Base-by-base conservation (phyloP, 768 basidiomycete species). In the Boletellus sp. region DNA sequence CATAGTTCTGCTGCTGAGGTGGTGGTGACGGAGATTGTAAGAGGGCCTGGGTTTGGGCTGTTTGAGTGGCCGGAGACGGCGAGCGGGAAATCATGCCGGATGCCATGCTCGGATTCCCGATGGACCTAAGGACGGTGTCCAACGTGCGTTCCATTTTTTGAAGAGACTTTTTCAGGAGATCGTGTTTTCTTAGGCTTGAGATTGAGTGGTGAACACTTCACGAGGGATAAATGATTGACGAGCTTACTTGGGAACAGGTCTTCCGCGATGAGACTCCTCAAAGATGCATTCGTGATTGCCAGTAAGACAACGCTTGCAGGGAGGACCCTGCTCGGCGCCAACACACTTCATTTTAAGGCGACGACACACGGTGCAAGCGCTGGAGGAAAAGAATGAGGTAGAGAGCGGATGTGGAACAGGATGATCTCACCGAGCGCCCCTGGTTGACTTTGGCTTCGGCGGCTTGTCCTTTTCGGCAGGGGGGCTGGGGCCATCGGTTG, bases 261-360 rank as follows among this genome's bases (percentile, higher is more conserved):
- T 95, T 36, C 96, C 96, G 42, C 96, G 80, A 65, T 97, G 94
- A 2, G 89, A 92, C 66, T 97, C 95, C 71, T 98, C 94, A 55
- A 99, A 98, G 38, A 96, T 81, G 63, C 96, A 99, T 58, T 95
- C 91, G 61, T 94, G 88, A 56, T 81, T 81, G 17, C 88, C 85
- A 0, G 82, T 62, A 40, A 72, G 70, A 60, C 93, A 96, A 19
- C 93, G 85, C 62, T 93, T 94, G 73, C 93, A 96, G 0, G 93
- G 90, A 0, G 88, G 88, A 0, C 92, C 93, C 35, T 92, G 80
- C 66, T 94, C 93, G 3, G 89, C 91, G 31, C 88, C 89, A 8
- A 90, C 87, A 50, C 91, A 94, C 62, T 91, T 94, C 92, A 91
- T 94, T 72, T 94, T 94, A 28, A 94, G 77, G 22, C 91, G 85